Percentiles rank a stretch among this genome's conserved stretches.
These are phyloP conservation scores for Tricholoma bakamatsutake DNA, from an alignment of 768 basidiomycete genomes.

Conservation along the genomic window DNA sequence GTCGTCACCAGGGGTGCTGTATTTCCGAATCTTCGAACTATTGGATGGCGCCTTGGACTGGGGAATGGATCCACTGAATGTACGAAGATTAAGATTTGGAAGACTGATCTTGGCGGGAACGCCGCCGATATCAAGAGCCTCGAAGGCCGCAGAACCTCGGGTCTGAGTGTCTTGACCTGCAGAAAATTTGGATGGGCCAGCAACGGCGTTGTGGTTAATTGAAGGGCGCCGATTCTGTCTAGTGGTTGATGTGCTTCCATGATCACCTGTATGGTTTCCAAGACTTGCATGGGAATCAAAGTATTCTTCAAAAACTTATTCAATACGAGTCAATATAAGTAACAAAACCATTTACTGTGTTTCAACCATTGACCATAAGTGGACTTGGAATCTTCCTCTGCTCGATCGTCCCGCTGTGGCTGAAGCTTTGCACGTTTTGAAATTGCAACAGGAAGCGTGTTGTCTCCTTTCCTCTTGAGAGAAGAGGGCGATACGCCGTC, in stretches of 20 bases:
- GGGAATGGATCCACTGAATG: background rate
- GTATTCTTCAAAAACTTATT: background rate
- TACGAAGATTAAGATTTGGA: background rate
- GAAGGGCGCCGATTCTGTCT: background rate
- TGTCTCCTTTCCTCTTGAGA: constrained; percentile 9
- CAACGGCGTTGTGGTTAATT: background rate
- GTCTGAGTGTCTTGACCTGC: background rate
- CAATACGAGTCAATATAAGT: background rate
- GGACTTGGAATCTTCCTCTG: background rate
- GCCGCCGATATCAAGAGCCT: background rate
- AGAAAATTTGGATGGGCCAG: background rate
- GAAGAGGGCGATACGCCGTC: background rate
- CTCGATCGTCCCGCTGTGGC: background rate
- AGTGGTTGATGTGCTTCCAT: background rate
- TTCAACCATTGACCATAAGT: background rate
- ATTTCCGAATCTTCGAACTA: background rate
- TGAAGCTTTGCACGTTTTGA: constrained; percentile 10
- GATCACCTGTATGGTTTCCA: background rate
- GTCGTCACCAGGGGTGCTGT: background rate
- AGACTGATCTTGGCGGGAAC: background rate
- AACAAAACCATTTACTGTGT: background rate
- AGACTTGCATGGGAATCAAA: background rate
- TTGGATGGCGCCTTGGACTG: background rate
- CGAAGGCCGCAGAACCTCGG: background rate
- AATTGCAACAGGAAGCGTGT: background rate